phyloP scores from a whole-genome alignment of 2,329 filamentous ascomycete species.

The Polytolypa hystricis region DNA sequence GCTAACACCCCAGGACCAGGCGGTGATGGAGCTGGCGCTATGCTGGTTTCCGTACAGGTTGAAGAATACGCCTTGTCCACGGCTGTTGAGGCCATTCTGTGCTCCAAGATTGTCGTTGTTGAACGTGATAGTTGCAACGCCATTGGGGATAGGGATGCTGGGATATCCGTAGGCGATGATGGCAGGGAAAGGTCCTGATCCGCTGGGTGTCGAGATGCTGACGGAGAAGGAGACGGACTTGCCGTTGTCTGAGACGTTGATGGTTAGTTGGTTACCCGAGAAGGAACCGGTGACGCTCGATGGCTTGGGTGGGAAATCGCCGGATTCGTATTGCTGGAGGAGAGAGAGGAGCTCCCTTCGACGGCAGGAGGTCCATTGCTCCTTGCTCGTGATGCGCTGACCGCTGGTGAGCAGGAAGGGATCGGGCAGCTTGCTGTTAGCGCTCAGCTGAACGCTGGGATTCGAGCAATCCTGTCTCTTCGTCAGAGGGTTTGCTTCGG shows the following conservation, averaged over 20 bases:
- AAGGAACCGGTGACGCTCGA: slow-evolving; percentile 30
- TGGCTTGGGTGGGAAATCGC: slow-evolving; percentile 37
- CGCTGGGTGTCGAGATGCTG: slow-evolving; percentile 22
- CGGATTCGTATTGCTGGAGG: slow-evolving; percentile 43
- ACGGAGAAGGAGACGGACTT: slow-evolving; percentile 38
- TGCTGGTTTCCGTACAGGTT: slow-evolving; percentile 46
- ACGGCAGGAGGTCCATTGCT: slow-evolving; percentile 40
- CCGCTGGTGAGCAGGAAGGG: slow-evolving; percentile 39
- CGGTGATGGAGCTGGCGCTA: slow-evolving; percentile 47
- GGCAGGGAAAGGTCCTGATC: slow-evolving; percentile 38
- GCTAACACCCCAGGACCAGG: slow-evolving; percentile 54
- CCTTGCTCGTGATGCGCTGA: slow-evolving; percentile 34
- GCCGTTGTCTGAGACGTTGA: slow-evolving; percentile 34
- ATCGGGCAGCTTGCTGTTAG: slow-evolving; percentile 21
- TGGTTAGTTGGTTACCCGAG: slow-evolving; percentile 31
- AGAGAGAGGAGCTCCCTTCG: slow-evolving; percentile 38
- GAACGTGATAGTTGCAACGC: slow-evolving; percentile 48
- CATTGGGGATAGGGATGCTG: slow-evolving; percentile 44
- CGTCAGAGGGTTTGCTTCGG: background rate
- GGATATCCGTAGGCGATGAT: slow-evolving; percentile 47
- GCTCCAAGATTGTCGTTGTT: slow-evolving; percentile 47
- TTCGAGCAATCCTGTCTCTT: background rate
- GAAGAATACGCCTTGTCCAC: slow-evolving; percentile 50
- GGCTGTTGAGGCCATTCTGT: slow-evolving; percentile 36
- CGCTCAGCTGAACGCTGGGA: background rate